Base-by-base conservation (phyloP, 208 protist species). In the Leishmania lainsoni region DNA sequence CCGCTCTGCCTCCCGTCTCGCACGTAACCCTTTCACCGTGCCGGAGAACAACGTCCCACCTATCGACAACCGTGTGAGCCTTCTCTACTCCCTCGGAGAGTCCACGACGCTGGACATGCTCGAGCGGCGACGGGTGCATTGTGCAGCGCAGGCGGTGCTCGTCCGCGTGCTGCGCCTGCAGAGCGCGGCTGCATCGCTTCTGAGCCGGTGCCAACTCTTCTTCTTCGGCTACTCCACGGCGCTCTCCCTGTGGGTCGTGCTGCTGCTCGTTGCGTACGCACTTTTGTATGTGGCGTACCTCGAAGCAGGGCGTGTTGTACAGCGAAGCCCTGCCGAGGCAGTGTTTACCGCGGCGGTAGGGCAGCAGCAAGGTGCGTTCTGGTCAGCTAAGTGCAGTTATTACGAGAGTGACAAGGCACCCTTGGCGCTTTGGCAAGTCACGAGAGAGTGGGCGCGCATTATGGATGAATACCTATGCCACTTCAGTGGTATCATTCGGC, bases 141-240 rank as follows among this genome's bases (percentile, higher is more conserved):
- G 90, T 75, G 83, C 69, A 5, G 51, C 78, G 42, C 88, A 95
- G 59, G 81, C 80, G n/a, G 75, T 92, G 49, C 70, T 88, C 45
- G 90, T 86, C 35, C 85, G 84, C 22, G 78, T 92, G 66, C 80
- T 95, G 63, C 86, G 89, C 65, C 70, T 83, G 10, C 91, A 95
- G 63, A 81, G 83, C 58, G 78, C 73, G 61, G 61, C 83, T 10
- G 84, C 83, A 3, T 85, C 89, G 49, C 0, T 95, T 32, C 71
- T 83, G 59, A 91, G 89, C 75, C 89, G 89, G 9, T 22, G 86
- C 5, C 71, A 74, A 42, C 86, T 95, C 68, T 77, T 91, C 65
- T 49, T 91, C 2, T 78, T 51, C 61, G 89, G 91, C 16, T 76
- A 91, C 71, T 93, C 89, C 12, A 89, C 91, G 12, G 54, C 89